Evolutionary conservation across 768 basidiomycete species (phyloP), one percentile per base, ranked within the genome.

Genomic region (Mycena alexandri): DNA sequence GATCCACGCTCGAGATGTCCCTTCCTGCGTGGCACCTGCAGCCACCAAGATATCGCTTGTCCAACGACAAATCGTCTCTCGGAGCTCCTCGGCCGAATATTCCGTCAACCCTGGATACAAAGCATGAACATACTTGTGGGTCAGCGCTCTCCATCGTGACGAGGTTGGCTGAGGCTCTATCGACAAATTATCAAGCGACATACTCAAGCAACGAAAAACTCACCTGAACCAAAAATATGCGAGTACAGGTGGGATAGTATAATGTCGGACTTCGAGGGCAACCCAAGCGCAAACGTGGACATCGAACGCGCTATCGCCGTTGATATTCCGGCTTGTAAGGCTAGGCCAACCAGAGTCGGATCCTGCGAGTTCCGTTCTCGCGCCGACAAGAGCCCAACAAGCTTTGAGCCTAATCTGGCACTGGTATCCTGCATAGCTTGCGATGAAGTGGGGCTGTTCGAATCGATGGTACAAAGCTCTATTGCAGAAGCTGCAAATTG

Each of bases 91-190:
- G n/a, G 87, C 80, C 12, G 90, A 86, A 70, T 89, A 88, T 11
- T 92, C 89, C 8, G 83, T 83, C 25, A 93, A 79, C 3, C 85
- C 87, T 6, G 92, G 90, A 72, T 92, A 90, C 61, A 92, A 81
- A 9, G 80, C 81, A 64, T 90, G 90, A 47, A 93, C 89, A 58
- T 91, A 85, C 47, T 83, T 82, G 72, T 93, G 92, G 1, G 92
- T 87, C 47, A 94, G 79, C 0, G 92, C 86, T 52, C 92, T 85
- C 92, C 92, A 94, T 73, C 90, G 87, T 0, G 91, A 89, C 2
- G 91, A 90, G 0, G 89, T 91, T 5, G 92, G 91, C 75, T 94
- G 92, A 29, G 90, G 89, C 75, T 93, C 92, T 88, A 72, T 64
- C 46, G 60, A 47, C 51, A 69, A 62, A 17, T 61, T 48, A 55